Conservation (phyloP, 176 grass and related monocot species). For the Bonia amplexicaulis region DNA sequence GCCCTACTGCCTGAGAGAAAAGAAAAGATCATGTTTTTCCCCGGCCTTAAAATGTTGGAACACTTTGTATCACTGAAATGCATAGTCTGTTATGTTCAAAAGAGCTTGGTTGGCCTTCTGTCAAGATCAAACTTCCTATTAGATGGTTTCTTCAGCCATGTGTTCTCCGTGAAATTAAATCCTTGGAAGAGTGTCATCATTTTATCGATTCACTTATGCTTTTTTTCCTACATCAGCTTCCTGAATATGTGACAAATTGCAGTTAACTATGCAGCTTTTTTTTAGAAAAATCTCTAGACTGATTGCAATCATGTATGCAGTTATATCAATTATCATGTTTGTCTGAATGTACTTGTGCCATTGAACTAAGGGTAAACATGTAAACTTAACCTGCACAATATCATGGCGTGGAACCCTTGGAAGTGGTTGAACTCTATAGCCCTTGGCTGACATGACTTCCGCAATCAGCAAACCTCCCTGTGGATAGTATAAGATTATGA, state of each 20-base stretch:
- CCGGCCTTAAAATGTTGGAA: neutral
- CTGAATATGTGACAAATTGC: neutral
- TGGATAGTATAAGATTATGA: constrained; percentile 10
- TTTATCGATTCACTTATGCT: neutral
- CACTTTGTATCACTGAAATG: neutral
- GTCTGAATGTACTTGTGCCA: neutral
- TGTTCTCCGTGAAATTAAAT: neutral
- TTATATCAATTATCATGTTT: neutral
- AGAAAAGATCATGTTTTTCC: neutral
- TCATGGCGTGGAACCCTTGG: constrained; percentile 59
- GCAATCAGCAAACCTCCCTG: constrained; percentile 88
- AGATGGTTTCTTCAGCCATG: neutral
- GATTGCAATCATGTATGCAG: neutral
- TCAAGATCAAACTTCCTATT: neutral
- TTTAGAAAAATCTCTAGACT: neutral
- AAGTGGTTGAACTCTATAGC: constrained; percentile 81
- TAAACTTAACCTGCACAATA: constrained; percentile 75
- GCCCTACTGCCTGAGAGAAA: constrained; percentile 67
- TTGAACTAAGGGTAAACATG: neutral
- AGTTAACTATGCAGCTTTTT: neutral
- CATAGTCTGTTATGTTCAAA: neutral
- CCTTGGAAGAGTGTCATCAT: neutral
- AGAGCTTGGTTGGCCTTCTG: neutral
- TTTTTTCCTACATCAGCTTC: neutral
- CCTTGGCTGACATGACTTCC: constrained; percentile 73